Evolutionary conservation across 2,329 filamentous ascomycete genomes (phyloP).

Genomic region (Nigrospora osmanthi): DNA sequence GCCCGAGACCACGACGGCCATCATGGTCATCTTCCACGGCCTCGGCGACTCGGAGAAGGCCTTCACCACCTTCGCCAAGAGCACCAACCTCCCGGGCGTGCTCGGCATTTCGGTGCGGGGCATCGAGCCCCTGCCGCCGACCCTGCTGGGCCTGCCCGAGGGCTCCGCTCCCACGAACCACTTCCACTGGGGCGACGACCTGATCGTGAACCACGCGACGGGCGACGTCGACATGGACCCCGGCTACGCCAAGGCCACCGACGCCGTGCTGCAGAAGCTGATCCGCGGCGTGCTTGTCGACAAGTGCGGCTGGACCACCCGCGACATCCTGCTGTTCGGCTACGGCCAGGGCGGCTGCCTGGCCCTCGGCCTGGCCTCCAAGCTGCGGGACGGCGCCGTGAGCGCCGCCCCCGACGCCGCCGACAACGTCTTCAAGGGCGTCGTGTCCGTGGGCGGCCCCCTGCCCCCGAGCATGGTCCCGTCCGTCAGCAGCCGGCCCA

Average conservation of each 20-base stretch:
- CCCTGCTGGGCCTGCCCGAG: slow-evolving; percentile 42
- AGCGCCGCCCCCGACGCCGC: slow-evolving; percentile 7
- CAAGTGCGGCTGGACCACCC: slow-evolving; percentile 49
- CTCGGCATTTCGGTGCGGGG: slow-evolving; percentile 68
- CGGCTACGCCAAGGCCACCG: slow-evolving; percentile 44
- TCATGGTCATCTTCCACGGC: slow-evolving; percentile 78
- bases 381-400: slow-evolving; percentile 28
- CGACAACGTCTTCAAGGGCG: slow-evolving; percentile 38
- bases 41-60: slow-evolving; percentile 67
- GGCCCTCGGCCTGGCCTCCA: slow-evolving; percentile 47
- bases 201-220: slow-evolving; percentile 40
- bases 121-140: slow-evolving; percentile 59
- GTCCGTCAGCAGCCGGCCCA: slow-evolving; percentile 35
- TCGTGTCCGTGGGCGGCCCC: slow-evolving; percentile 55
- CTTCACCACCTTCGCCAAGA: slow-evolving; percentile 62
- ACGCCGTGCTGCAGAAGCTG: slow-evolving; percentile 39
- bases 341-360: slow-evolving; percentile 61
- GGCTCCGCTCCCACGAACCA: slow-evolving; percentile 19
- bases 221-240: slow-evolving; percentile 54
- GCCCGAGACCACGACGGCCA: slow-evolving; percentile 58
- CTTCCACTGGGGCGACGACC: slow-evolving; percentile 63
- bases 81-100: slow-evolving; percentile 69
- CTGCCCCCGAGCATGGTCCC: slow-evolving; percentile 45
- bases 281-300: slow-evolving; percentile 42
- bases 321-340: slow-evolving; percentile 57